These are phyloP conservation scores for Lunularia cruciata DNA, from an alignment of 225 moss, liverwort and hornwort genomes.

Conservation along the genomic window DNA sequence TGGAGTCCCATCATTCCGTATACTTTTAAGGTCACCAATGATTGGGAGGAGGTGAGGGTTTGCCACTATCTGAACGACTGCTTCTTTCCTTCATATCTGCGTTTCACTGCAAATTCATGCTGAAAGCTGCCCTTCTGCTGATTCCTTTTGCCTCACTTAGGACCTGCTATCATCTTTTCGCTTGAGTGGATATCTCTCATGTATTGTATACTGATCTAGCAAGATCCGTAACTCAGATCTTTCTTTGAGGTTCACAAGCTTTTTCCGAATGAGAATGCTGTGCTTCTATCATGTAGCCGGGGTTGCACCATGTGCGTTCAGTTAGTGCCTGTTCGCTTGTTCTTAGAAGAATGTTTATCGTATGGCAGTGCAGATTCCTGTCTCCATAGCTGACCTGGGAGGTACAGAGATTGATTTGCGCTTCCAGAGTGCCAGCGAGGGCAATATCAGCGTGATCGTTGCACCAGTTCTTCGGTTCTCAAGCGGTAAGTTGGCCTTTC, in stretches of 20 bases:
- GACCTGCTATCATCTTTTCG: no score
- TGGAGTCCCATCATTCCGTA: constrained; percentile 98
- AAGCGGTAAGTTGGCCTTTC: constrained; percentile 39
- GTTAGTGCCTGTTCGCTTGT: neutral
- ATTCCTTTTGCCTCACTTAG: no score
- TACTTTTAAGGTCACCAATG: constrained; percentile 80
- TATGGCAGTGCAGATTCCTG: constrained; percentile 69
- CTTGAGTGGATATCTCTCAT: no score
- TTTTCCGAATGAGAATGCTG: no score
- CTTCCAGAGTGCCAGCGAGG: constrained; percentile 75
- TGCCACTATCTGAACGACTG: neutral
- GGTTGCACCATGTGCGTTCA: neutral
- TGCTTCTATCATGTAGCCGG: neutral
- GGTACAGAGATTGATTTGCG: constrained; percentile 96
- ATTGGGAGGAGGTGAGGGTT: constrained; percentile 79
- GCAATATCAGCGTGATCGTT: constrained; percentile 90
- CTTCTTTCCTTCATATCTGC: no score
- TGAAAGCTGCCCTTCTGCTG: no score
- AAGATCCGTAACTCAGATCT: no score
- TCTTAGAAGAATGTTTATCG: constrained; percentile 19
- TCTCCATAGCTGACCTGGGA: constrained; percentile 97
- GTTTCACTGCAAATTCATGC: no score
- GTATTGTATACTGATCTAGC: no score
- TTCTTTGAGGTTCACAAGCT: no score
- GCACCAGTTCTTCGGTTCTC: constrained; percentile 93